Evolutionary conservation across 1,284 basidiomycete genomes (phyloP), one percentile per base, ranked within the genome.

Genomic region (Malassezia japonica): DNA sequence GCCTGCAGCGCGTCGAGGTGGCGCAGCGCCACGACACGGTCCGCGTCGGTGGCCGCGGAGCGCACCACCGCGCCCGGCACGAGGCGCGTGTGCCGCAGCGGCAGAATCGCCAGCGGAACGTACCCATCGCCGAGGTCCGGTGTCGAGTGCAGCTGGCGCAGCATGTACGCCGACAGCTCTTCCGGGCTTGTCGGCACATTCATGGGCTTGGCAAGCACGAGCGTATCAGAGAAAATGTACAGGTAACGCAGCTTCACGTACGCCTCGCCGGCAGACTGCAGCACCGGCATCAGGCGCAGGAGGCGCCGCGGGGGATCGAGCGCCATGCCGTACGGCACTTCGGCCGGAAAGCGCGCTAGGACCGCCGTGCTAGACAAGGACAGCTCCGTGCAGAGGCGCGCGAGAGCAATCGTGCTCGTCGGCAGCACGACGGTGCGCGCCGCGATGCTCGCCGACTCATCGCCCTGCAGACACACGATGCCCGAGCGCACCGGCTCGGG

Each of bases 221-320:
- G 79, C 40, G 96, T 79, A 72, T 99, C 94, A 69, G 79, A 87
- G 79, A 98, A 98, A 20, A 98, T 78, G 76, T 96, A 91, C 12
- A 98, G 79, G 76, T 88, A 91, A 5, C 92, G 83, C 69, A 96
- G 90, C 73, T 98, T 96, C 74, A 94, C 86, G 1, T 86, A 91
- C 64, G 90, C 86, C 29, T 83, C 79, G 74, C 90, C 90, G 64
- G 89, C 88, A 6, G 96, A 87, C 74, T 98, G 92, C 15, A 95
- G 78, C 13, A 94, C 86, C 2, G 89, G 85, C 5, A 85, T 84
- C 3, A 85, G 84, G 33, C 89, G 77, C 15, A 94, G 75, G 21
- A 96, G 76, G 69, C 85, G 87, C 35, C 92, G 80, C 4, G 86
- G 85, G 16, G 90, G 87, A 59, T 87, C 82, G 35, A 80, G 80